phyloP scores from a whole-genome alignment of 2,329 filamentous ascomycete genomes.

The Nigrograna mackinnonii region DNA sequence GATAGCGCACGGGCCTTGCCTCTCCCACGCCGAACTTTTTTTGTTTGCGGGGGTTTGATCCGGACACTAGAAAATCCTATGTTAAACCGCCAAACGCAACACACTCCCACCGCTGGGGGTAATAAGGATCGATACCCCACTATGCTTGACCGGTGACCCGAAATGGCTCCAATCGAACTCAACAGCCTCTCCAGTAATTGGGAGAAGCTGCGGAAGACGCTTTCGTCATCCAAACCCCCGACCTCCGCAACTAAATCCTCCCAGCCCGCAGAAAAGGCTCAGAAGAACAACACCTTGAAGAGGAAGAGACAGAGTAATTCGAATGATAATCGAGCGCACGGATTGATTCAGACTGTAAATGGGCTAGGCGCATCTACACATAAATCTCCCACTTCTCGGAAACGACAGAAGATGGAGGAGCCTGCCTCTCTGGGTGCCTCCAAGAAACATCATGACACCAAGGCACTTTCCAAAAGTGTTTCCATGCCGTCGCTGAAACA shows the following conservation, averaged over 20 bases:
- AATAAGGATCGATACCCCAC: constrained; percentile 18
- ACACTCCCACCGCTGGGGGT: constrained; percentile 14
- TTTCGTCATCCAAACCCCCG: constrained; percentile 30
- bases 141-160: constrained; percentile 31
- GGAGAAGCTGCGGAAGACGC: constrained; percentile 73
- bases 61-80: constrained; percentile 10
- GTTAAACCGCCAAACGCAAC: constrained; percentile 10
- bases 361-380: constrained; percentile 3
- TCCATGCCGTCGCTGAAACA: constrained; percentile 37
- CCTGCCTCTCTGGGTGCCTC: constrained; percentile 35
- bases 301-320: constrained; percentile 40
- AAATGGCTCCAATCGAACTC: constrained; percentile 45
- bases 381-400: constrained; percentile 26
- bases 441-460: constrained; percentile 43
- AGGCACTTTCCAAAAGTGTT: constrained; percentile 41
- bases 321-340: too few relatives aligned
- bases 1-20: constrained; percentile 11
- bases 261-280: constrained; percentile 30
- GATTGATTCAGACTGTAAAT: too few relatives aligned
- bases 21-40: constrained; percentile 20
- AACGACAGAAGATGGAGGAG: constrained; percentile 44
- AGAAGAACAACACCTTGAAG: constrained; percentile 31
- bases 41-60: constrained; percentile 7
- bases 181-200: constrained; percentile 63
- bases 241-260: neutral